Base-by-base conservation (phyloP, 2,329 filamentous ascomycete species). In the Ceratocystis eucalypticola region DNA sequence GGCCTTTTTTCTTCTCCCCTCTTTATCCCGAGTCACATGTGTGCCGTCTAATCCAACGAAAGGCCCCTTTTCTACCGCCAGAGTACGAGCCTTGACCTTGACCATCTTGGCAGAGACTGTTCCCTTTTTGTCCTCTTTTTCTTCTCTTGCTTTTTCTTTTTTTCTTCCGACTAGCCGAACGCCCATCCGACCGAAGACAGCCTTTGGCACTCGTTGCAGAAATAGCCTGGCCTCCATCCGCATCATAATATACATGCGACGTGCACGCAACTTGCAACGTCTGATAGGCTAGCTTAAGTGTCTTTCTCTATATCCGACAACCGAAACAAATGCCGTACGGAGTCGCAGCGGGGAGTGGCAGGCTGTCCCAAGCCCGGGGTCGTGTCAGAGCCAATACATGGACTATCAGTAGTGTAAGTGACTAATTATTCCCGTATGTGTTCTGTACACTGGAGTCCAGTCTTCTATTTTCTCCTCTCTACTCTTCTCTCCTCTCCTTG, bases 381-480 rank as follows among this genome's bases (percentile, higher is more conserved):
- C 63, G 53, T 45, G 66, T 59, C 33, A 65, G 66, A 67, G 66
- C 57, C 37, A 65, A 67, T 46, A 67, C 63, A 22, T 67, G 57
- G 63, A 62, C 63, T 12, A 67, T 67, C 45, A 67, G 66, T 20
- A 67, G 59, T 63, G 66, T 67, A 63, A 67, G 63, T 62, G 20
- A 28, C 28, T 33, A 22, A 28, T 3, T 63, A 2, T 46, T 48
- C 10, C n/a, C 37, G 20, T 8, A 15, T 28, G 20, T 30, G 28
- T 8, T 15, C 10, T 8, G 28, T 33, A 17, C 53, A 22, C 20
- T 15, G 22, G 20, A 53, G 25, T 5, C 8, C 5, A 3, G 48
- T 50, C n/a, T 55, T 44, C 48, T 33, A 25, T 59, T n/a, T 59
- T 17, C 12, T 59, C 28, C 28, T n/a, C 53, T 59, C 7, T 30